Conservation (phyloP, 75 land plant genomes). For the Pinus albicaulis region DNA sequence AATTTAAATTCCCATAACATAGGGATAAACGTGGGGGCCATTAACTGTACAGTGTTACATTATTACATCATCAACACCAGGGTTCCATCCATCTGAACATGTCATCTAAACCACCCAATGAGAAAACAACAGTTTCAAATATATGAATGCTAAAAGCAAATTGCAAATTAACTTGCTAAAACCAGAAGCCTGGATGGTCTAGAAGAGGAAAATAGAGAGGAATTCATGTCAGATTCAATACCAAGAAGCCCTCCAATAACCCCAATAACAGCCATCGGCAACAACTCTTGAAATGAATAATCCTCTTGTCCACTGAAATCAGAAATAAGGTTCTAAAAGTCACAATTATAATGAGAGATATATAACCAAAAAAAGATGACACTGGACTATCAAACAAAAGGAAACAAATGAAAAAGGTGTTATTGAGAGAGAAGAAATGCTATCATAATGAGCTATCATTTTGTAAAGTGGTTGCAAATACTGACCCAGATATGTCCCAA, state of each 20-base stretch:
- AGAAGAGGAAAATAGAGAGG: slow-evolving; percentile 5
- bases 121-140: background rate
- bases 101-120: background rate
- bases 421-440: background rate
- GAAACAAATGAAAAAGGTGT: background rate
- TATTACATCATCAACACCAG: background rate
- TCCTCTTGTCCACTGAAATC: slow-evolving; percentile 92
- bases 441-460: background rate
- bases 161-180: background rate
- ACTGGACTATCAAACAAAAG: background rate
- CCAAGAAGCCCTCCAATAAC: slow-evolving; percentile 97
- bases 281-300: slow-evolving; percentile 91
- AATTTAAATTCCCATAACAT: slow-evolving; percentile 2
- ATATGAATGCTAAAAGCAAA: slow-evolving; percentile 1
- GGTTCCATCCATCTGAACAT: background rate
- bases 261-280: slow-evolving; percentile 99
- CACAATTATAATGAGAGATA: slow-evolving; percentile 1
- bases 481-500: slow-evolving; percentile 96
- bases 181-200: background rate
- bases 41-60: background rate
- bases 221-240: slow-evolving; percentile 13
- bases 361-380: background rate
- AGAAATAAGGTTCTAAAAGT: background rate
- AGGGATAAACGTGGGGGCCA: background rate
- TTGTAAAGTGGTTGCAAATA: slow-evolving; percentile 1